These are phyloP conservation scores for Pelomyxa schiedti DNA, from an alignment of 78 protist genomes.

Conservation along the genomic window DNA sequence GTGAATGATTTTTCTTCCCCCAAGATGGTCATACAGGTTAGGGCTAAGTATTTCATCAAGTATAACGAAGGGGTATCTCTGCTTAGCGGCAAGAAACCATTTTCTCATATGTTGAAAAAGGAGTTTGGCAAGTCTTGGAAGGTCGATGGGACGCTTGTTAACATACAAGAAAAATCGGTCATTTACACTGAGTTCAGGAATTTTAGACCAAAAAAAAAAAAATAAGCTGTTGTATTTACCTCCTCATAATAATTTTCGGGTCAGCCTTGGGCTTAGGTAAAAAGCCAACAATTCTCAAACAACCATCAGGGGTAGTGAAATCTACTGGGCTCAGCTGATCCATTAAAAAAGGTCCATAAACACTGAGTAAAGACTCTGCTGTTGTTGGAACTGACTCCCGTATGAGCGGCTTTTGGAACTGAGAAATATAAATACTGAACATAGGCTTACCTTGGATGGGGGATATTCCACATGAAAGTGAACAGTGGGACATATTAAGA, in stretches of 20 bases:
- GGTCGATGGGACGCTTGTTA: conserved; percentile 73
- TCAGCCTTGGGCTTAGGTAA: not conserved
- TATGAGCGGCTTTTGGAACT: too few relatives aligned
- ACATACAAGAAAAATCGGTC: conserved; percentile 62
- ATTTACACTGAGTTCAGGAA: too few relatives aligned
- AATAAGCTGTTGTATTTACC: too few relatives aligned
- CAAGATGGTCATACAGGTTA: too few relatives aligned
- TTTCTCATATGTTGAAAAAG: conserved; percentile 15
- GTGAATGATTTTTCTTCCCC: too few relatives aligned
- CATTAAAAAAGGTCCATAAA: not conserved
- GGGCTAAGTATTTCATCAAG: too few relatives aligned
- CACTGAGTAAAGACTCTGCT: not conserved
- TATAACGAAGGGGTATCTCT: conserved; percentile 35
- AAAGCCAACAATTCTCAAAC: not conserved
- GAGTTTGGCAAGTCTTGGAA: conserved; percentile 32
- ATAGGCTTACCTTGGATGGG: not conserved
- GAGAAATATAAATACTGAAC: too few relatives aligned
- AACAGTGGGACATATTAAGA: not conserved
- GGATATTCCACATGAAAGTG: not conserved
- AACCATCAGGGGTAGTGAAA: not conserved
- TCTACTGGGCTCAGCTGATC: not conserved
- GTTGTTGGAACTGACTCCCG: not conserved
- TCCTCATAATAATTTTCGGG: not conserved
- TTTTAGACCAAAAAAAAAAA: too few relatives aligned
- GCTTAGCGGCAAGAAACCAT: not conserved